Percentiles rank a stretch among this genome's conserved stretches.
Evolutionary conservation across 2,329 filamentous ascomycete genomes (phyloP).

Genomic region (Beauveria sp.): DNA sequence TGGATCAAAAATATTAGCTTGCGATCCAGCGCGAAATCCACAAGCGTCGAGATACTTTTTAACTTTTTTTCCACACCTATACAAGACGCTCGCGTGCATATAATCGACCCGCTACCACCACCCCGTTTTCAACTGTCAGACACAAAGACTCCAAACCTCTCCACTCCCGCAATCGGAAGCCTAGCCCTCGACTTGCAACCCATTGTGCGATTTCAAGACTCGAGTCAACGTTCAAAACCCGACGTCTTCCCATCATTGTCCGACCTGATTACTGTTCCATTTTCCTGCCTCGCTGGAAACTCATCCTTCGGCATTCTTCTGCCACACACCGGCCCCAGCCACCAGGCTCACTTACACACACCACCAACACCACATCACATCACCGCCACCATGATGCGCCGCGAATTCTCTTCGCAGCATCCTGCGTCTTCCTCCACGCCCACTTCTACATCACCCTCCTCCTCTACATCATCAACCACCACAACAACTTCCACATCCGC

Average conservation of each 20-base stretch:
- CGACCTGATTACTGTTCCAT: background rate
- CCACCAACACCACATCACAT: background rate
- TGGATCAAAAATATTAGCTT: background rate
- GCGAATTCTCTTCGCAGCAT: slow-evolving; percentile 10
- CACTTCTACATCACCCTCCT: slow-evolving; percentile 15
- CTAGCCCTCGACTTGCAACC: background rate
- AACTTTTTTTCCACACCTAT: background rate
- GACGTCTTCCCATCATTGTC: background rate
- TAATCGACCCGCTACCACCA: background rate
- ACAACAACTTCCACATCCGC: slow-evolving; percentile 16
- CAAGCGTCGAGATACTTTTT: background rate
- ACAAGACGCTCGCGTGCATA: slow-evolving; percentile 5
- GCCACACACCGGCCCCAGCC: background rate
- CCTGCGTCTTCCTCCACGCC: slow-evolving; percentile 9
- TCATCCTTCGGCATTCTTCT: background rate
- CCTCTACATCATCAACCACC: slow-evolving; percentile 9
- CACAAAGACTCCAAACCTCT: background rate
- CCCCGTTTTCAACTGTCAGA: slow-evolving; percentile 9
- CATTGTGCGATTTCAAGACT: background rate
- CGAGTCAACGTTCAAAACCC: background rate
- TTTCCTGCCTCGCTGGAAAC: background rate
- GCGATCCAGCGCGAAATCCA: background rate
- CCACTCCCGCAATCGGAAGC: slow-evolving; percentile 11
- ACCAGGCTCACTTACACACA: background rate
- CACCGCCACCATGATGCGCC: slow-evolving; percentile 7